Conservation (phyloP, 768 basidiomycete genomes). For the Podaxis sp. region DNA sequence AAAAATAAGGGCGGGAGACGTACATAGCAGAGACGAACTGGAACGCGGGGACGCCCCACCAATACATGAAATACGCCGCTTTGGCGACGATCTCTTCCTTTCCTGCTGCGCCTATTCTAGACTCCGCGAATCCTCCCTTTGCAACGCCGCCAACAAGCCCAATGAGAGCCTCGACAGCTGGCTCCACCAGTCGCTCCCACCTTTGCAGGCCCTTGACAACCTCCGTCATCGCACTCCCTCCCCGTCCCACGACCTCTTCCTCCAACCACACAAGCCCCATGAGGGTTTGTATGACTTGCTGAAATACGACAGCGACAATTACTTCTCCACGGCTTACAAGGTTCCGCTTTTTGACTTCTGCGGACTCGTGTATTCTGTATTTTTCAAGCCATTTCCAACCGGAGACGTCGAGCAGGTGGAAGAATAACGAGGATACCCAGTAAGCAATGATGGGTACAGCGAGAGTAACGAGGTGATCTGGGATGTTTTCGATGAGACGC, state of each 20-base stretch:
- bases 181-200: slow-evolving; percentile 12
- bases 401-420: slow-evolving; percentile 80
- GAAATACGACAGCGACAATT: slow-evolving; percentile 76
- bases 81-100: slow-evolving; percentile 29
- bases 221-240: slow-evolving; percentile 13
- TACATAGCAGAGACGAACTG: slow-evolving; percentile 85
- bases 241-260: slow-evolving; percentile 28
- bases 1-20: slow-evolving; percentile 34
- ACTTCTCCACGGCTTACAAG: slow-evolving; percentile 72
- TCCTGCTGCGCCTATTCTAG: background rate
- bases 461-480: slow-evolving; percentile 73
- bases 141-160: background rate
- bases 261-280: slow-evolving; percentile 72
- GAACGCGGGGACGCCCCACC: slow-evolving; percentile 84
- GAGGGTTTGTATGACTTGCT: slow-evolving; percentile 82
- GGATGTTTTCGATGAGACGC: slow-evolving; percentile 51
- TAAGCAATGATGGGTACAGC: slow-evolving; percentile 78
- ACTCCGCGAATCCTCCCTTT: background rate
- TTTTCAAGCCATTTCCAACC: slow-evolving; percentile 76
- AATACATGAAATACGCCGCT: slow-evolving; percentile 70
- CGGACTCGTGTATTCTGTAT: slow-evolving; percentile 86
- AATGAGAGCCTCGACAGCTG: background rate
- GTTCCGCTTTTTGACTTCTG: slow-evolving; percentile 75
- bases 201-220: slow-evolving; percentile 4
- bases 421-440: slow-evolving; percentile 80